Base-by-base conservation (phyloP, 371 early-diverging fungal genomes). In the Funneliformis caledonium region DNA sequence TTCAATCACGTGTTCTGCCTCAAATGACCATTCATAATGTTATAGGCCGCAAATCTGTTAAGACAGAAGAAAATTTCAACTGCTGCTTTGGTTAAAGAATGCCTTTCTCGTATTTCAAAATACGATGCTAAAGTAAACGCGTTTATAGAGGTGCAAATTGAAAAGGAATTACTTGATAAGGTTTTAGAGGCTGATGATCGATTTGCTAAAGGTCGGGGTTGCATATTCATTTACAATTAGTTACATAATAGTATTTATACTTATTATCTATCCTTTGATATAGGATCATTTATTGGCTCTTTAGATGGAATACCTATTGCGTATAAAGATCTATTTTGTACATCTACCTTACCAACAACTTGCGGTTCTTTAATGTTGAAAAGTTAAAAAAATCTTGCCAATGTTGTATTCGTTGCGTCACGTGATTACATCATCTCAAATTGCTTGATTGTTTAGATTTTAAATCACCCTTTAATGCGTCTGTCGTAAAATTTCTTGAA, bases 271-370 rank as follows among this genome's bases (percentile, higher is more conserved):
- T 16, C 11, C 45, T 8, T 62, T 14, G 68, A 22, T 52, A 37
- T 37, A 85, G 85, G 72, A 12, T 42, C 70, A 61, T 52, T 76
- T 45, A 84, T 83, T 48, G 83, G 89, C 45, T 78, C 86, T 1
- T 73, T 94, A 33, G 92, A 92, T 77, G 94, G 92, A 4, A 83
- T 88, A 7, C 84, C 90, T 0, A 84, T 94, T 42, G 94, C 89
- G 50, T 84, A 93, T 81, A 96, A 96, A 81, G 93, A 91, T 85
- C 94, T 93, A 72, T 87, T 96, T 68, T 92, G 92, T 52, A 92
- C 93, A 0, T 73, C 68, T 2, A 84, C 85, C 22, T 81, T 92
- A 50, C 88, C 91, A 4, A 93, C 93, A 0, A 93, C 93, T 1
- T 94, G 95, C 82, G 90, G 88, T 0, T 96, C 96, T 1, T 78